Percentiles rank a stretch among this genome's conserved stretches.
These are phyloP conservation scores for Bathelium albidoporum DNA, from an alignment of 495 filamentous ascomycete genomes.

Conservation along the genomic window DNA sequence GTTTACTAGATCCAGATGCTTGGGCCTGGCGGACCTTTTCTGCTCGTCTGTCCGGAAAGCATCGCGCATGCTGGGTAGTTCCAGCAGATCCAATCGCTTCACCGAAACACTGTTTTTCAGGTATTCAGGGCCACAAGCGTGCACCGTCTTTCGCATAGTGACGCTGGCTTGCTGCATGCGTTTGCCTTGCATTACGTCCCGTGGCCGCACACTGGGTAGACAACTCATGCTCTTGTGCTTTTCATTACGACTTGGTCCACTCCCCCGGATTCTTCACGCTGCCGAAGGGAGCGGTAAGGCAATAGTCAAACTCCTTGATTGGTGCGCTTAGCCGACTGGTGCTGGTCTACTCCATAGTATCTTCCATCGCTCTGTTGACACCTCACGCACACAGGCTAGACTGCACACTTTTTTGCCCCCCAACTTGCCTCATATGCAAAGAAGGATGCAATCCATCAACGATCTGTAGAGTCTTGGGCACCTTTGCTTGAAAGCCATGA, in stretches of 20 bases:
- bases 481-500: neutral
- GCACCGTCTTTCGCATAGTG: neutral
- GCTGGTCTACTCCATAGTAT: neutral
- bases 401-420: neutral
- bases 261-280: neutral
- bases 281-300: neutral
- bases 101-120: neutral
- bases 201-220: neutral
- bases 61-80: neutral
- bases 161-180: slow-evolving; percentile 1
- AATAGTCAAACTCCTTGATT: neutral
- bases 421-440: neutral
- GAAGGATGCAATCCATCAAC: neutral
- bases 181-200: slow-evolving; percentile 1
- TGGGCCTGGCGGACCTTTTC: neutral
- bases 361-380: slow-evolving; percentile 3
- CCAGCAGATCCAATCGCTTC: neutral
- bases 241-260: neutral
- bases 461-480: too few species aligned
- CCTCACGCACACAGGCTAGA: neutral
- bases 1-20: neutral
- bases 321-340: neutral
- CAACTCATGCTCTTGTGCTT: neutral
- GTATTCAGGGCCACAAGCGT: neutral
- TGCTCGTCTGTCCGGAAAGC: neutral